These are phyloP conservation scores for Geranium brycei DNA, from an alignment of 345 rosid genomes.

Conservation along the genomic window DNA sequence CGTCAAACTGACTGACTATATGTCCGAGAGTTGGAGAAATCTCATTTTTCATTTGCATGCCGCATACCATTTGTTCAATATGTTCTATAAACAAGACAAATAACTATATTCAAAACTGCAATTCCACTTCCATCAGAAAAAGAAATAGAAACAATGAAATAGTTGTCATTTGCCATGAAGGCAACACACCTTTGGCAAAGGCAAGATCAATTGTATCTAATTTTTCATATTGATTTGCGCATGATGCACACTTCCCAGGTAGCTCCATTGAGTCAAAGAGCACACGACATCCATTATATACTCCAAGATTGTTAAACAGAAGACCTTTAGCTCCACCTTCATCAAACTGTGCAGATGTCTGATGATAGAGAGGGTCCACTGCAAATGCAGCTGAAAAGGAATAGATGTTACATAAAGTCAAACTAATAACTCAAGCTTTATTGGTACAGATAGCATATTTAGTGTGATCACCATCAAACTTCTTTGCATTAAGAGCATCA, in stretches of 20 bases:
- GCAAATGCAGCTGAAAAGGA: constrained; percentile 66
- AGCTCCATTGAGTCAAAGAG: constrained; percentile 82
- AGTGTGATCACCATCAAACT: constrained; percentile 58
- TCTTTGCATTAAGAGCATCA: constrained; percentile 76
- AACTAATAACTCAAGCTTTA: constrained; percentile 7
- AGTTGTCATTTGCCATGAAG: constrained; percentile 1
- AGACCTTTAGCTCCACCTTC: constrained; percentile 97
- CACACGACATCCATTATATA: constrained; percentile 76
- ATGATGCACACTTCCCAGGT: constrained; percentile 55
- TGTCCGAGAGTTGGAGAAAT: constrained; percentile 60
- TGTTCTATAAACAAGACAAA: constrained; percentile 35
- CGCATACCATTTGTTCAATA: constrained; percentile 53
- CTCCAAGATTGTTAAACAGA: constrained; percentile 78
- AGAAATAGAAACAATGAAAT: not conserved
- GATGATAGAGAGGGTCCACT: constrained; percentile 93
- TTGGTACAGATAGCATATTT: constrained; percentile 9
- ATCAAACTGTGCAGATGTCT: constrained; percentile 94
- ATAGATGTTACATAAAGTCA: constrained; percentile 11
- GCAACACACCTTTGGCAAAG: constrained; percentile 56
- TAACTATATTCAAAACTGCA: constrained; percentile 3
- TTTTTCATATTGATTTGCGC: constrained; percentile 32
- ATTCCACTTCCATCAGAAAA: not conserved
- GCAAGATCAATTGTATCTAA: constrained; percentile 57
- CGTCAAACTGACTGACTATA: constrained; percentile 58
- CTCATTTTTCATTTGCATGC: constrained; percentile 51